Percentiles rank a stretch among this genome's conserved stretches.
These are phyloP conservation scores for Sordariomycetes sp. DNA, from an alignment of 2,329 filamentous ascomycete species.

Conservation along the genomic window DNA sequence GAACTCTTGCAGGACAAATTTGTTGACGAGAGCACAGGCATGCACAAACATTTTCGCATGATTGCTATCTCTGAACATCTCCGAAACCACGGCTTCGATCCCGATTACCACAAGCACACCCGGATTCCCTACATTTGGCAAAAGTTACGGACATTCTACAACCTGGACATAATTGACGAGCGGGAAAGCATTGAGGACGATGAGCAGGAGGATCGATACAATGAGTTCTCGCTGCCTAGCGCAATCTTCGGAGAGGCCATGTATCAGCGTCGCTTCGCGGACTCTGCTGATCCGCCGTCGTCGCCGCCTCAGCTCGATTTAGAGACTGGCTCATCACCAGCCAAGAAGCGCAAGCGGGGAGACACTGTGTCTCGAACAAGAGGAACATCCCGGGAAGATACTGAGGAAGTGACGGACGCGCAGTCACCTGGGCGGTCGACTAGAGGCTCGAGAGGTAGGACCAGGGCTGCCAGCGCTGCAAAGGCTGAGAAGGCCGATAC, in stretches of 20 bases:
- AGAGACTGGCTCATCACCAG: constrained; percentile 14
- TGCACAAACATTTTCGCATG: constrained; percentile 93
- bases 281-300: constrained; percentile 35
- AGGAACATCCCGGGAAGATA: constrained; percentile 37
- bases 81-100: constrained; percentile 70
- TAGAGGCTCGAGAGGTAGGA: constrained; percentile 32
- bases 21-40: too few relatives aligned
- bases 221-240: constrained; percentile 54
- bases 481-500: constrained; percentile 24
- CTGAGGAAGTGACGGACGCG: constrained; percentile 33
- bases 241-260: constrained; percentile 36
- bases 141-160: constrained; percentile 76
- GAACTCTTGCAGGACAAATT: too few relatives aligned
- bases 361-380: constrained; percentile 26
- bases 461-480: constrained; percentile 32
- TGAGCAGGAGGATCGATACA: constrained; percentile 49
- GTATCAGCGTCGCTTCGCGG: constrained; percentile 32
- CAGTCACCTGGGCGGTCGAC: constrained; percentile 25
- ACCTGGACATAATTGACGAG: constrained; percentile 78
- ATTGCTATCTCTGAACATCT: constrained; percentile 75
- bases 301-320: constrained; percentile 37
- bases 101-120: constrained; percentile 65
- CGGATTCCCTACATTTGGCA: constrained; percentile 86
- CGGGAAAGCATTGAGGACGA: constrained; percentile 62
- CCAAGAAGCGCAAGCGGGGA: constrained; percentile 32